Evolutionary conservation across 169 alveolate species (phyloP), one percentile per base, ranked within the genome.

Genomic region (Plasmodium berghei): DNA sequence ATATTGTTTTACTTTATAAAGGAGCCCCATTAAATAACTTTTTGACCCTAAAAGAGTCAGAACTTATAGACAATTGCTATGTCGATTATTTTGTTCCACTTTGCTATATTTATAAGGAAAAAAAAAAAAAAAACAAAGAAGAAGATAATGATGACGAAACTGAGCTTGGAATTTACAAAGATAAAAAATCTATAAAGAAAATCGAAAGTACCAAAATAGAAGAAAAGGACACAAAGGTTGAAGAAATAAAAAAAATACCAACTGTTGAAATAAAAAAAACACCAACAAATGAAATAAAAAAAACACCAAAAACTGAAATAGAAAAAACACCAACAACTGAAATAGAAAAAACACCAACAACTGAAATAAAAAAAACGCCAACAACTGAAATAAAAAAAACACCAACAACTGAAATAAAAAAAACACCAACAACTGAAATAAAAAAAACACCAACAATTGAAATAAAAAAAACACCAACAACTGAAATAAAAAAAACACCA

Each of bases 21-120:
- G 89, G 89, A 6, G 89, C 89, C 12, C 89, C 89, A 0, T 67
- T 75, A 55, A 75, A 75, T 42, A 75, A 75, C 46, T 75, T 75
- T 26, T 45, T 75, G n/a, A 75, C 89, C 3, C 73, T 75, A 16
- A 75, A 75, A 55, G 89, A 75, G 18, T 75, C 89, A 8, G 89
- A 75, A 10, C 64, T 75, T 18, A 70, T 75, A 14, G 70, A 75
- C 10, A 75, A 75, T 55, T 75, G 71, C 18, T 45, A 55, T 3
- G 28, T 75, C 5, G 89, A 75, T 22, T 75, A 75, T 69, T 75
- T 75, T 58, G 89, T 75, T 6, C 89, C 89, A 12, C 12, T 75
- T 4, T 75, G 89, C 12, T 75, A 75, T 56, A 69, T 75, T 48
- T 75, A 75, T 45, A 75, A 75, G 56, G 67, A 73, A 63, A 73